These are phyloP conservation scores for Aspergillus pseudotamarii DNA, from an alignment of 2,329 filamentous ascomycete species.

Conservation along the genomic window DNA sequence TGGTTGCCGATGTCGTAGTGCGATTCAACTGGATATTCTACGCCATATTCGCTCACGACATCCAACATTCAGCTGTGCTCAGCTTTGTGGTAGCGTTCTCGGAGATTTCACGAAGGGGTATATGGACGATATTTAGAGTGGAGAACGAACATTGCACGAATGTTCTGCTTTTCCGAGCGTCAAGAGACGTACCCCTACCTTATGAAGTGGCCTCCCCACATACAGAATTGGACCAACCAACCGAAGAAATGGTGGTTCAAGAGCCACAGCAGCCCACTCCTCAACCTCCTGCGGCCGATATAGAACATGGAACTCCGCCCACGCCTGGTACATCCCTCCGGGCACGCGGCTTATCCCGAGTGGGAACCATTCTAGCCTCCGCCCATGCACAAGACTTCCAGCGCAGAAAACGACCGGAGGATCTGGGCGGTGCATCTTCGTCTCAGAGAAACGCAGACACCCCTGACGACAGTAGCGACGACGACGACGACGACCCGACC, in stretches of 20 bases:
- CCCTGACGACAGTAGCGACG: constrained; percentile 43
- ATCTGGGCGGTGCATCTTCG: constrained; percentile 40
- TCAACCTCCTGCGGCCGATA: constrained; percentile 25
- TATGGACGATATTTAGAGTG: constrained; percentile 92
- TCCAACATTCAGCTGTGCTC: constrained; percentile 79
- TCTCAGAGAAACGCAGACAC: constrained; percentile 35
- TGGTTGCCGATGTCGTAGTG: constrained; percentile 79
- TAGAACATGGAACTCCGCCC: constrained; percentile 33
- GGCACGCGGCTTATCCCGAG: constrained; percentile 48
- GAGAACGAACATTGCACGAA: constrained; percentile 98
- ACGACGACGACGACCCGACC: constrained; percentile 32
- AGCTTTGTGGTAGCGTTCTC: constrained; percentile 78
- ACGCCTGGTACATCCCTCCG: constrained; percentile 29
- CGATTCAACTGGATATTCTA: constrained; percentile 96
- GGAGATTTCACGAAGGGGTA: constrained; percentile 80
- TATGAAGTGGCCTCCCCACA: constrained; percentile 58
- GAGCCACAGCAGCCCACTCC: constrained; percentile 26
- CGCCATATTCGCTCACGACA: constrained; percentile 75
- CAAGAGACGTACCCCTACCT: constrained; percentile 81
- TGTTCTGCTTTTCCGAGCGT: constrained; percentile 86
- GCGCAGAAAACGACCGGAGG: constrained; percentile 65
- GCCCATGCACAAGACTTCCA: constrained; percentile 93
- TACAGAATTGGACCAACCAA: constrained; percentile 16
- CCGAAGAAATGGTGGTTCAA: constrained; percentile 30
- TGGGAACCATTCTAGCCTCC: constrained; percentile 72